Evolutionary conservation across 2,329 filamentous ascomycete species (phyloP).

Genomic region (Diaporthe sp.): DNA sequence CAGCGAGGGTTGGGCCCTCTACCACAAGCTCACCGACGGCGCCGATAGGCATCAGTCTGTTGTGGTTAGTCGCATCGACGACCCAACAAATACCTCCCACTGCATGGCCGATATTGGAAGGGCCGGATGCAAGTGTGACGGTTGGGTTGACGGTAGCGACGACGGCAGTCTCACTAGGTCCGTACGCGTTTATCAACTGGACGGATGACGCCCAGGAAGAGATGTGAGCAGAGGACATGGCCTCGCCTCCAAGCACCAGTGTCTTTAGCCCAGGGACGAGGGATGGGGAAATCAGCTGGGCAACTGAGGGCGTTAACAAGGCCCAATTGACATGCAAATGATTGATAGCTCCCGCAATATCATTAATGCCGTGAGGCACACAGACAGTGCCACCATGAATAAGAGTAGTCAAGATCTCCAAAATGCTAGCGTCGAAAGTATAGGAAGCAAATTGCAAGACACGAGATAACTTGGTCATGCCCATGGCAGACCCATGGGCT

Average conservation of each 20-base stretch:
- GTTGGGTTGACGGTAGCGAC: neutral
- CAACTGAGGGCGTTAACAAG: conserved; percentile 29
- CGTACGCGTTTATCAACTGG: conserved; percentile 37
- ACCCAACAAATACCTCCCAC: conserved; percentile 50
- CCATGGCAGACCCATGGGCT: conserved; percentile 36
- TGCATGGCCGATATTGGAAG: conserved; percentile 6
- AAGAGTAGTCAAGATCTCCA: conserved; percentile 37
- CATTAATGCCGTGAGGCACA: conserved; percentile 51
- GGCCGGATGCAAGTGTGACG: neutral
- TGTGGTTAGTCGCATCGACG: conserved; percentile 58
- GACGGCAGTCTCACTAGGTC: conserved; percentile 4
- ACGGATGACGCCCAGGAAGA: conserved; percentile 46
- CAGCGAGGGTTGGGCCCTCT: conserved; percentile 69
- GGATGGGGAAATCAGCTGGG: conserved; percentile 22
- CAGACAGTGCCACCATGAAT: conserved; percentile 45
- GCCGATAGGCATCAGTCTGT: conserved; percentile 59
- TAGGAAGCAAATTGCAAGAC: conserved; percentile 47
- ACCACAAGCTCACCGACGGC: conserved; percentile 64
- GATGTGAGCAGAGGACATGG: conserved; percentile 53
- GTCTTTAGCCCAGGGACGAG: conserved; percentile 24
- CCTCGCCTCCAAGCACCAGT: conserved; percentile 44
- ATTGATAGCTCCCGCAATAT: conserved; percentile 41
- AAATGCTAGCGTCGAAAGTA: conserved; percentile 45
- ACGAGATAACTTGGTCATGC: conserved; percentile 40
- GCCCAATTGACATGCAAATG: conserved; percentile 35